Evolutionary conservation across 2,329 filamentous ascomycete genomes (phyloP), one percentile per base, ranked within the genome.

Genomic region (Diplocarpon mali): DNA sequence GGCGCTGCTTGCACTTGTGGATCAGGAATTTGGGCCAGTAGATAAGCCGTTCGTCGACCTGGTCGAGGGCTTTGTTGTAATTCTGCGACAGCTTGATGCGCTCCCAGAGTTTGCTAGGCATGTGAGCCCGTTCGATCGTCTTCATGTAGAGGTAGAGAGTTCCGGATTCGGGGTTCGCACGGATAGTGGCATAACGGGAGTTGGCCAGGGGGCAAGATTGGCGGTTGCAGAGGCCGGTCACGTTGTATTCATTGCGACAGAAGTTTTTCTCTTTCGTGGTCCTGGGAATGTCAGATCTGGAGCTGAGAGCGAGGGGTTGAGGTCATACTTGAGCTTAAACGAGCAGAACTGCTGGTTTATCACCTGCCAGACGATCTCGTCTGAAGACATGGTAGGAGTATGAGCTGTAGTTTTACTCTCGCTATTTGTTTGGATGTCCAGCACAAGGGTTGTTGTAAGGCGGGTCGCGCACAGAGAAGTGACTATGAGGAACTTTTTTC

Each of bases 351-450:
- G 85, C 67, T 92, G 85, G 67, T 94, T 93, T 56, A 95, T 95
- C 46, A 95, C 85, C 64, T 89, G 81, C 92, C 92, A 98, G 53
- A 96, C 83, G 54, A 96, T 93, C 67, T 96, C 90, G 72, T 96
- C 90, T 52, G 87, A 93, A 47, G 85, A 79, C 85, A 92, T 93
- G 31, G 16, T 37, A 15, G 16, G 9, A n/a, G n/a, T 11, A n/a
- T 6, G 16, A 28, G 13, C 13, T 29, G 13, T 13, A n/a, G 4
- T 24, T 5, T 9, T 5, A 15, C 1, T 14, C n/a, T 1, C 9
- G 5, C 20, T n/a, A 7, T 29, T n/a, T 17, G 5, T 4, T 11
- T 13, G 12, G 4, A 31, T 14, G 13, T 37, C 14, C 10, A n/a
- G n/a, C 2, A 11, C 16, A 8, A 2, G 4, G 8, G 15, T 30